Conservation (phyloP, 495 filamentous ascomycete genomes). For the Aspergillus nidulans region DNA sequence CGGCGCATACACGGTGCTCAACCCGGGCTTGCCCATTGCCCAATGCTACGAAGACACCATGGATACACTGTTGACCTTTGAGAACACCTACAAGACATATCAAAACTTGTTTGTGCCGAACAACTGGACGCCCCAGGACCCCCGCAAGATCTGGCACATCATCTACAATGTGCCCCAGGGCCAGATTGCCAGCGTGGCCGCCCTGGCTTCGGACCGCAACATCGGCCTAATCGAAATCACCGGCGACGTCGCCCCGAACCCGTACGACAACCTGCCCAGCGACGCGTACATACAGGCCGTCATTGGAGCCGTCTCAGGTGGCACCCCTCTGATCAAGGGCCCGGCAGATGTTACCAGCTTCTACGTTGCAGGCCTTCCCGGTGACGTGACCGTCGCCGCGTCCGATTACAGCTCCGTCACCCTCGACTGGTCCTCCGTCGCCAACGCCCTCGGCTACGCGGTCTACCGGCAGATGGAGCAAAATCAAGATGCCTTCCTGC, state of each 20-base stretch:
- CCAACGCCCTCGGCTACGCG: slow-evolving; percentile 13
- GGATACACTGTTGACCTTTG: slow-evolving; percentile 17
- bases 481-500: too few relatives aligned
- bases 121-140: slow-evolving; percentile 18
- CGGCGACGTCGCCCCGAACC: slow-evolving; percentile 11
- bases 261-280: slow-evolving; percentile 14
- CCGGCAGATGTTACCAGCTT: too few relatives aligned
- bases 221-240: slow-evolving; percentile 13
- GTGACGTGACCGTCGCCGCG: background rate
- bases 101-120: slow-evolving; percentile 9
- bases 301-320: slow-evolving; percentile 9
- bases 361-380: background rate
- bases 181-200: background rate
- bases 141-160: slow-evolving; percentile 19
- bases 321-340: background rate
- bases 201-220: slow-evolving; percentile 3
- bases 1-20: slow-evolving; percentile 11
- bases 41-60: slow-evolving; percentile 16
- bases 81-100: slow-evolving; percentile 10
- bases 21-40: slow-evolving; percentile 14
- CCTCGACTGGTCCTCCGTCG: slow-evolving; percentile 10
- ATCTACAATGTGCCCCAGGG: slow-evolving; percentile 11
- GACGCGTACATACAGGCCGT: slow-evolving; percentile 15
- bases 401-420: slow-evolving; percentile 16
- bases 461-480: too few relatives aligned